phyloP scores from a whole-genome alignment of 208 protist species.

The Trypanosoma congolense region DNA sequence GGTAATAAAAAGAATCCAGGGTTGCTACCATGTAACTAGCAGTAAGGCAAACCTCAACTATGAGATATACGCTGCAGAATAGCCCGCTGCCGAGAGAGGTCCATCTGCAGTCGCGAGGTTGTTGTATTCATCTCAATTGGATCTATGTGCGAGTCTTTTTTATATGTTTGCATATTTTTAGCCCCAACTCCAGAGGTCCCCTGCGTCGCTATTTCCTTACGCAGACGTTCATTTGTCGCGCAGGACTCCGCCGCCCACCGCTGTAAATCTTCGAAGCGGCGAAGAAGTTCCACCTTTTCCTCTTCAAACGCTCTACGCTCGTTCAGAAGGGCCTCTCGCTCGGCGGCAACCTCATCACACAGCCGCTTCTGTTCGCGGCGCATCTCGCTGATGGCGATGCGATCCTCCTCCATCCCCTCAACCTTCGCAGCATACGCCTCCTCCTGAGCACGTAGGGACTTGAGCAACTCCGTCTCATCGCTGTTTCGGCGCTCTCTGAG shows the following conservation, averaged over 20 bases:
- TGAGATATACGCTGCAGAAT: conserved; percentile 54
- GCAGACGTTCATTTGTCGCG: conserved; percentile 47
- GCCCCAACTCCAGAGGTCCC: conserved; percentile 14
- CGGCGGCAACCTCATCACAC: conserved; percentile 34
- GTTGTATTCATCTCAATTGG: conserved; percentile 7
- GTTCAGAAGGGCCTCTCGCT: conserved; percentile 57
- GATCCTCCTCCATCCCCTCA: conserved; percentile 61
- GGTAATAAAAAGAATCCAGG: background rate
- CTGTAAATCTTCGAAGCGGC: conserved; percentile 60
- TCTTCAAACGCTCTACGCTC: conserved; percentile 77
- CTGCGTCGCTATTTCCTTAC: conserved; percentile 40
- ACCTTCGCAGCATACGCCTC: conserved; percentile 63
- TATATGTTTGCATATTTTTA: background rate
- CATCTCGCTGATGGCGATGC: conserved; percentile 42
- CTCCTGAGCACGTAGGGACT: conserved; percentile 67
- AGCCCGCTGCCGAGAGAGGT: conserved; percentile 77
- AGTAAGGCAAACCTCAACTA: no score
- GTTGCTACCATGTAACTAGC: background rate
- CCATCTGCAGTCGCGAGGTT: conserved; percentile 66
- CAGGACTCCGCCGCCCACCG: conserved; percentile 64
- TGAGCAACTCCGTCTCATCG: conserved; percentile 68
- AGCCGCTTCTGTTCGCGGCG: conserved; percentile 55
- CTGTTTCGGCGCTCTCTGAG: conserved; percentile 73
- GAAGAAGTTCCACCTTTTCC: conserved; percentile 72
- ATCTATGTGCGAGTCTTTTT: conserved; percentile 8